These are phyloP conservation scores for Aspergillus sp. DNA, from an alignment of 2,329 filamentous ascomycete species.

Conservation along the genomic window DNA sequence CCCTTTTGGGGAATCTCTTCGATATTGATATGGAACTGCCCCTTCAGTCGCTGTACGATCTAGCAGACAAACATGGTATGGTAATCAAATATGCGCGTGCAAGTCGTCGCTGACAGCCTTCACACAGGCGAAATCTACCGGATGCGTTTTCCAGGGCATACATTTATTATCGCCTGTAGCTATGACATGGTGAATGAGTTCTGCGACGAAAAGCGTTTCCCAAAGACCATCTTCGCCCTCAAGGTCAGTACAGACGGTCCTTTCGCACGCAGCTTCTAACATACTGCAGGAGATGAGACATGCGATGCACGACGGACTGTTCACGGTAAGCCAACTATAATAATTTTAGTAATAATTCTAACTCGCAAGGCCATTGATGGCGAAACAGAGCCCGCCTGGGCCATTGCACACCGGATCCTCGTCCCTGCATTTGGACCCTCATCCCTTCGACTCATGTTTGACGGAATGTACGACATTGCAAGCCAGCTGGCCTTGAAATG, in stretches of 20 bases:
- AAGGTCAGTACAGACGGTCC: background rate
- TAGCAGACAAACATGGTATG: background rate
- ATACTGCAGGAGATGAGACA: background rate
- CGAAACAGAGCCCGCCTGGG: background rate
- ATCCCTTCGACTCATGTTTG: background rate
- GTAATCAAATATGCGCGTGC: background rate
- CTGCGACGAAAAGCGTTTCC: background rate
- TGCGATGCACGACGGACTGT: background rate
- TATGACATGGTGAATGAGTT: background rate
- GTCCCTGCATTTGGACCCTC: constrained; percentile 4
- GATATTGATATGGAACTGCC: background rate
- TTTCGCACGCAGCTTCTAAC: background rate
- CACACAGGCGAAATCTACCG: background rate
- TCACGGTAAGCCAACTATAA: background rate
- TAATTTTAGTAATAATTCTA: background rate
- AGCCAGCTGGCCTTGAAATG: constrained; percentile 1
- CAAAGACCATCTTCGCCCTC: background rate
- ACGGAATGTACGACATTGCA: background rate
- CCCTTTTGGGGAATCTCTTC: background rate
- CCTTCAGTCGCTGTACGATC: background rate
- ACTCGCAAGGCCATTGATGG: background rate
- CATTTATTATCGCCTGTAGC: background rate
- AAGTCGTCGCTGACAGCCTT: background rate
- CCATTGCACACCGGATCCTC: background rate
- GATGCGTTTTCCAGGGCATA: background rate